Evolutionary conservation across 2,329 filamentous ascomycete species (phyloP), one percentile per base, ranked within the genome.

Genomic region (Didymella exigua): DNA sequence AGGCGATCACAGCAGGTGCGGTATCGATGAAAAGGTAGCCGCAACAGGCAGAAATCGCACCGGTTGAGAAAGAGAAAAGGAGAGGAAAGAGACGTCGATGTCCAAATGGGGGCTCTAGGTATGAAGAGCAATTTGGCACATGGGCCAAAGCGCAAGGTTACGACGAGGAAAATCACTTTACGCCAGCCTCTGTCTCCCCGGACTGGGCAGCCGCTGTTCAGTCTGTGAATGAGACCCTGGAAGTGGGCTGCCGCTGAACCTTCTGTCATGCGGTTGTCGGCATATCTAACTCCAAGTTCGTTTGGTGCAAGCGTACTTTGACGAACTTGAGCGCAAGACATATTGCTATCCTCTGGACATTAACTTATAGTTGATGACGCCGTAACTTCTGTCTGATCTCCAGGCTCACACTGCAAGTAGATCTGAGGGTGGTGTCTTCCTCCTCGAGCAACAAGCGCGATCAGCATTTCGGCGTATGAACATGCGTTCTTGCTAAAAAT

Each of bases 121-220:
- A 70, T 73, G 69, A 62, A 63, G 58, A 59, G 60, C 62, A 58
- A 70, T 68, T 67, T 67, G 69, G 67, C 63, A 69, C 62, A 67
- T 66, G 67, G 67, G 65, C 66, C 65, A 67, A 67, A 66, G 67
- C 65, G 65, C 66, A 55, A 62, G 60, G 68, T 71, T 69, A 70
- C 69, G 68, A 72, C 68, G 58, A 70, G 63, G 65, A 67, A 70
- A 68, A 68, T 69, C 65, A 66, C 57, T 66, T 66, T 68, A 66
- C 63, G 59, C 65, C 63, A 62, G 43, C 43, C 42, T 23, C 45
- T 54, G 46, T 55, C 52, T 54, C 52, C 52, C 52, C 52, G 52
- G 52, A 55, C 52, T 55, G 52, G 52, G 46, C 36, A 33, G 52
- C 52, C 40, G 52, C 52, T 55, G 52, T 55, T 59, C 66, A 49